Base-by-base conservation (phyloP, 164 flowering plant species). In the Chimonanthus salicifolius region DNA sequence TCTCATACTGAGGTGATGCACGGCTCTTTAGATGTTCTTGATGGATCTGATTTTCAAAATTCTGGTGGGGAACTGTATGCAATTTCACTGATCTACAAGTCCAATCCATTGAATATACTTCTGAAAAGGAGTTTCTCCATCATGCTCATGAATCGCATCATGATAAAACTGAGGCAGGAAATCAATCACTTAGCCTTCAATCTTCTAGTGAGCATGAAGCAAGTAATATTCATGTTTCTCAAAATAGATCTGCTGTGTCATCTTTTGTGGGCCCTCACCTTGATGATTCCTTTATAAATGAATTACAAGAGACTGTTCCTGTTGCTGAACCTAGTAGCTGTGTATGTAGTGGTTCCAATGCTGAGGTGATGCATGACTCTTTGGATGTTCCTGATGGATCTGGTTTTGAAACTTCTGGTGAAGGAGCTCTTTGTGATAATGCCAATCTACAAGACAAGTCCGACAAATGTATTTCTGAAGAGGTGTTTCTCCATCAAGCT, bases 31-130 rank as follows among this genome's bases (percentile, higher is more conserved):
- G 3, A 43, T 58, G 46, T 7, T 18, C 6, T 44, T 18, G 18
- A 9, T 68, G 72, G 7, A 2, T n/a, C 58, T 72, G 77, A 78
- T 33, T 15, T 70, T 49, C 47, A 58, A 60, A 77, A 50, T 47
- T 62, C 66, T 68, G 76, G 69, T 33, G 33, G 33, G 33, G 33
- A 58, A 74, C 15, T 75, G 21, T 62, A n/a, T 21, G 68, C 7
- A 21, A 44, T n/a, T 7, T 21, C 1, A 7, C 5, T 43, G 47
- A 21, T 5, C n/a, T 46, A 44, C 11, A 21, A 15, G 68, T 6
- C 4, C n/a, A 5, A 7, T 8, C 11, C 15, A 20, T 7, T 5
- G 47, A 65, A 7, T 7, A 7, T 21, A 5, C 65, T 3, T 33
- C 33, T 33, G 16, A 6, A 10, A 13, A 5, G 4, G 7, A 6